Conservation (phyloP, 257 asterid species). For the Orobanche coerulescens region DNA sequence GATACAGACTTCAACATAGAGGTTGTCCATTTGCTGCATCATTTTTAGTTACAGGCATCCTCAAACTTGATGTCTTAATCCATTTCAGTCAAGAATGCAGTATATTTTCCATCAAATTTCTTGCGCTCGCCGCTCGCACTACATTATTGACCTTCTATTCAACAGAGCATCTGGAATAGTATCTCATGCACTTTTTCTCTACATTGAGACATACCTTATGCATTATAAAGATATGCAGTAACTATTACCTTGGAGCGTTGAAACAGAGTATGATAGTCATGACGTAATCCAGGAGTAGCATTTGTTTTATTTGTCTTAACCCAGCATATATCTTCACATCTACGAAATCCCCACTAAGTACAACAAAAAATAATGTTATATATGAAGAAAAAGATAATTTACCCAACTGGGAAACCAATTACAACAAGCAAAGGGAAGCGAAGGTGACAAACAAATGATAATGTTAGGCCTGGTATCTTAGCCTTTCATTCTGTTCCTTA, state of each 20-base stretch:
- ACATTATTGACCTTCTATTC: slow-evolving; percentile 3
- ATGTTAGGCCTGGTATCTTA: neutral
- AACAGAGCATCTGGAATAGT: neutral
- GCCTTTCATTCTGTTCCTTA: neutral
- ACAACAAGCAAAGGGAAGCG: neutral
- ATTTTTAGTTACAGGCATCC: neutral
- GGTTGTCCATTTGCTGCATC: neutral
- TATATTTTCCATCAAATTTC: neutral
- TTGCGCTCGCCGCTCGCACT: neutral
- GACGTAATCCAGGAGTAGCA: slow-evolving; percentile 95
- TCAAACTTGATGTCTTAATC: neutral
- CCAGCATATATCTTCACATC: slow-evolving; percentile 99
- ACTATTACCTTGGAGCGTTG: slow-evolving; percentile 84
- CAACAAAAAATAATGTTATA: slow-evolving; percentile 14
- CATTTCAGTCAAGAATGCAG: slow-evolving; percentile 2
- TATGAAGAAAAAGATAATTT: neutral
- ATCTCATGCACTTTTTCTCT: slow-evolving; percentile 1
- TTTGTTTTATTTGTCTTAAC: slow-evolving; percentile 90
- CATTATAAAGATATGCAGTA: slow-evolving; percentile 4
- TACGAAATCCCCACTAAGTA: slow-evolving; percentile 95
- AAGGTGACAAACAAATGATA: neutral
- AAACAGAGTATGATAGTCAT: slow-evolving; percentile 89
- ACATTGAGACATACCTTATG: neutral
- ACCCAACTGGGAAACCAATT: slow-evolving; percentile 5
- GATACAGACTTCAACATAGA: neutral